A percentile compares a stretch with the other conserved stretches of the same genome.
Evolutionary conservation across 805 yeast genomes (phyloP).

Genomic region (Komagataella pastoris): DNA sequence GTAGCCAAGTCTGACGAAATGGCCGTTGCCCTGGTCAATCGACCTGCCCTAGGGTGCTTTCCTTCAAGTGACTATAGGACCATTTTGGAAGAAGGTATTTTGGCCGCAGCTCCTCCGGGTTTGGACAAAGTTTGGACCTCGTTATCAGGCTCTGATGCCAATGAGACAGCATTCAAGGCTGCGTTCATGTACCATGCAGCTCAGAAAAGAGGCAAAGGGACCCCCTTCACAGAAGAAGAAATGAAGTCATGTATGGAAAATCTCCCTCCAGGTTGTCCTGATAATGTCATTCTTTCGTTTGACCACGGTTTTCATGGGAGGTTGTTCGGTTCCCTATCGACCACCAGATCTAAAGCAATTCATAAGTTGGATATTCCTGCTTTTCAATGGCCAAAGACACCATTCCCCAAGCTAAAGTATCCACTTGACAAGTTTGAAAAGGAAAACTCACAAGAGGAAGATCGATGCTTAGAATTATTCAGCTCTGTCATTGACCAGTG

Average conservation of each 20-base stretch:
- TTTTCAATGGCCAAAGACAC: conserved; percentile 95
- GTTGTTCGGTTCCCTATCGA: conserved; percentile 80
- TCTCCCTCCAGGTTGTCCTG: conserved; percentile 81
- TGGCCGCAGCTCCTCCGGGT: conserved; percentile 70
- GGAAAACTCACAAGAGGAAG: conserved; percentile 72
- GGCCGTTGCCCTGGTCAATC: conserved; percentile 62
- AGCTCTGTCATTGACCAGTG: conserved; percentile 57
- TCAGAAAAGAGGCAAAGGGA: conserved; percentile 47
- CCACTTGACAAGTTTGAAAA: conserved; percentile 86
- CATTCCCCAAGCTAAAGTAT: conserved; percentile 64
- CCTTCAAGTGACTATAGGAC: conserved; percentile 50
- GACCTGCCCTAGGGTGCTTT: conserved; percentile 80
- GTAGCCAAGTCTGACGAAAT: conserved; percentile 58
- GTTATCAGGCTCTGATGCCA: conserved; percentile 78
- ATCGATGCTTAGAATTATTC: conserved; percentile 63
- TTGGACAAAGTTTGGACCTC: conserved; percentile 68
- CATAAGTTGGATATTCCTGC: conserved; percentile 91
- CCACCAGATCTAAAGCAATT: conserved; percentile 88
- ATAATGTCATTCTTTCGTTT: conserved; percentile 74
- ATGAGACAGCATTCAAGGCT: conserved; percentile 82
- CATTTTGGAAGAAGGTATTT: conserved; percentile 38
- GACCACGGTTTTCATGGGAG: conserved; percentile 91
- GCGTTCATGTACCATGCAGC: conserved; percentile 73
- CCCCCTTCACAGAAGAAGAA: conserved; percentile 59
- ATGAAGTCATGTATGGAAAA: conserved; percentile 64